Evolutionary conservation across 2,329 filamentous ascomycete species (phyloP), one percentile per base, ranked within the genome.

Genomic region (Fragosphaeria purpurea): DNA sequence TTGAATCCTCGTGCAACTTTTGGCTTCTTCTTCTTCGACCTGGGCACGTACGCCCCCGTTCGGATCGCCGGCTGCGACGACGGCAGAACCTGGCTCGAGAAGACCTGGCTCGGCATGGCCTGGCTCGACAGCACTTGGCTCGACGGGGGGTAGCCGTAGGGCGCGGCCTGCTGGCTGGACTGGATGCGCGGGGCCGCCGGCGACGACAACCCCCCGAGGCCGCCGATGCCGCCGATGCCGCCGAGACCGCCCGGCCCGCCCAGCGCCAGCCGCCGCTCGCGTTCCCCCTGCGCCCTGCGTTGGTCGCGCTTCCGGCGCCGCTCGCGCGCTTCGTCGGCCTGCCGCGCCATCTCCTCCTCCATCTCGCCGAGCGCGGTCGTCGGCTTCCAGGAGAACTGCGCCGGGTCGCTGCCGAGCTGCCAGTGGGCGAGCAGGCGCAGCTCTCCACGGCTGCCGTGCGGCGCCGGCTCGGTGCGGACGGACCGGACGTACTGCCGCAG

Each of bases 1-100:
- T 65, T 65, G 50, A 73, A 73, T 1, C 70, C 69, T 8, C 63
- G 66, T 59, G 63, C 69, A 59, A 65, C 68, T 61, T 71, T 72
- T 12, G 56, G 53, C 48, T 62, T 66, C 54, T 73, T 74, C 48
- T 62, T 66, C 53, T 58, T 50, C 38, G 58, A 44, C 50, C 72
- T 63, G 48, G 49, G 8, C 2, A 22, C 49, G 12, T 47, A 48
- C 2, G 40, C n/a, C 4, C 46, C 49, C 6, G 10, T 42, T 22
- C 41, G 49, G n/a, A 54, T 51, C 4, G 32, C 37, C 4, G 47
- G 46, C 42, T 55, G 55, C 41, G 53, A 53, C 47, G 52, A 56
- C 37, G 44, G 35, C 41, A 53, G 39, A 12, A 46, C 41, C 41
- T 51, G 50, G 50, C 44, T 46, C 4, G 44, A 46, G 4, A 39